phyloP scores from a whole-genome alignment of 208 protist genomes.

The Leishmania tropica region DNA sequence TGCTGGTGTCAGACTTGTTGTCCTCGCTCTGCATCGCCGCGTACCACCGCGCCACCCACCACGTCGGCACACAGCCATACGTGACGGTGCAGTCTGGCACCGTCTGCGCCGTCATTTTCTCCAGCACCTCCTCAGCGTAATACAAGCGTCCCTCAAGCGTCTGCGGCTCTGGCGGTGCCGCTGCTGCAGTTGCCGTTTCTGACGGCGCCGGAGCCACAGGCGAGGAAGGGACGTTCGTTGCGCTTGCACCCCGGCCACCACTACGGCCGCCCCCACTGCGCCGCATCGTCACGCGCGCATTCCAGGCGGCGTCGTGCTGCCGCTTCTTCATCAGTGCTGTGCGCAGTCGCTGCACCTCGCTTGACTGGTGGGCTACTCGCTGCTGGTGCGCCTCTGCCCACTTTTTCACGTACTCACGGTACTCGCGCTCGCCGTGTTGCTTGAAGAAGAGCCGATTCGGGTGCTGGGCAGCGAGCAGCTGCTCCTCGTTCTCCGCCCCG shows the following conservation, averaged over 20 bases:
- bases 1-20: not conserved
- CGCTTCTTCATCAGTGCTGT: conserved; percentile 38
- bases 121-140: conserved; percentile 38
- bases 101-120: conserved; percentile 21
- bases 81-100: conserved; percentile 20
- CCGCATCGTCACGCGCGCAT: conserved; percentile 31
- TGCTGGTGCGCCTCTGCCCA: conserved; percentile 52
- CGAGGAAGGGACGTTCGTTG: not conserved
- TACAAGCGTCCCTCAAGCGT: conserved; percentile 32
- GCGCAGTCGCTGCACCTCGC: conserved; percentile 31
- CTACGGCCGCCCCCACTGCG: conserved; percentile 21
- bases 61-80: conserved; percentile 79
- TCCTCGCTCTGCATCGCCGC: conserved; percentile 38
- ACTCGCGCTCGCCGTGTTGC: conserved; percentile 36
- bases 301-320: conserved; percentile 37
- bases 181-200: not conserved
- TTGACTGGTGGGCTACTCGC: conserved; percentile 32
- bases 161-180: conserved; percentile 23
- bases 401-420: conserved; percentile 42
- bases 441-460: conserved; percentile 71
- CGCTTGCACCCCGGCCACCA: not conserved
- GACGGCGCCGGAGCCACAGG: not conserved
- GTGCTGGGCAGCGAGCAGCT: conserved; percentile 57
- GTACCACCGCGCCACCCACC: conserved; percentile 82
- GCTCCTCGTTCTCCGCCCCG: conserved; percentile 48